Evolutionary conservation across 441 rosid species (phyloP).

Genomic region (Populus hybrid): DNA sequence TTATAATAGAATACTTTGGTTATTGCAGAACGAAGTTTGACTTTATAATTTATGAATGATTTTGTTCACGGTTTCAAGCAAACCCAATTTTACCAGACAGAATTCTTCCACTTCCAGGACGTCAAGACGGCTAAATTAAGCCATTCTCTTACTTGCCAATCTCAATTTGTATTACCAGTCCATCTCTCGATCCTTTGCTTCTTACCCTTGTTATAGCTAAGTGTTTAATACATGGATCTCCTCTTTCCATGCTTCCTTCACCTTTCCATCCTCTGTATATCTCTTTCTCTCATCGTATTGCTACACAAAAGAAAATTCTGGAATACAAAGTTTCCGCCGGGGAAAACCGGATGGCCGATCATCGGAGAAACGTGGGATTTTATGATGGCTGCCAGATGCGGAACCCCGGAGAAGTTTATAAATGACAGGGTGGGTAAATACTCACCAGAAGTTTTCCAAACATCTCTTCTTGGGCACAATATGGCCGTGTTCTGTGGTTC

Average conservation of each 20-base stretch:
- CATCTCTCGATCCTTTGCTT: not conserved
- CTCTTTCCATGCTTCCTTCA: slow-evolving; percentile 10
- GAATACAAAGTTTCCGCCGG: slow-evolving; percentile 27
- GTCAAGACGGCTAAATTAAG: not conserved
- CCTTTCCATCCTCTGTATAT: slow-evolving; percentile 7
- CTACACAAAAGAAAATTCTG: slow-evolving; percentile 7
- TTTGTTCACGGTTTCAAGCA: not conserved
- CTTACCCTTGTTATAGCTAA: not conserved
- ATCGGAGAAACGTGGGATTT: slow-evolving; percentile 32
- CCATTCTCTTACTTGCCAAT: not conserved
- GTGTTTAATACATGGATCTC: not conserved
- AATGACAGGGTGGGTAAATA: slow-evolving; percentile 16
- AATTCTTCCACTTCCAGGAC: no score
- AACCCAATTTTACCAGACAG: not conserved
- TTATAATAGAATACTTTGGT: not conserved
- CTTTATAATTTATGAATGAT: no score
- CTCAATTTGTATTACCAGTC: not conserved
- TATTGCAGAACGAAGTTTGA: not conserved
- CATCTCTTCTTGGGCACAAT: slow-evolving; percentile 29
- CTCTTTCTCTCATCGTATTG: slow-evolving; percentile 8
- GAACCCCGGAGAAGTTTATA: slow-evolving; percentile 32
- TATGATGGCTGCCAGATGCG: slow-evolving; percentile 12
- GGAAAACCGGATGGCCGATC: slow-evolving; percentile 31
- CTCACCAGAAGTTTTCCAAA: slow-evolving; percentile 31
- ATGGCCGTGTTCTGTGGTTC: slow-evolving; percentile 19